phyloP scores from a whole-genome alignment of 805 yeast genomes.

The Candida parachauliodes region DNA sequence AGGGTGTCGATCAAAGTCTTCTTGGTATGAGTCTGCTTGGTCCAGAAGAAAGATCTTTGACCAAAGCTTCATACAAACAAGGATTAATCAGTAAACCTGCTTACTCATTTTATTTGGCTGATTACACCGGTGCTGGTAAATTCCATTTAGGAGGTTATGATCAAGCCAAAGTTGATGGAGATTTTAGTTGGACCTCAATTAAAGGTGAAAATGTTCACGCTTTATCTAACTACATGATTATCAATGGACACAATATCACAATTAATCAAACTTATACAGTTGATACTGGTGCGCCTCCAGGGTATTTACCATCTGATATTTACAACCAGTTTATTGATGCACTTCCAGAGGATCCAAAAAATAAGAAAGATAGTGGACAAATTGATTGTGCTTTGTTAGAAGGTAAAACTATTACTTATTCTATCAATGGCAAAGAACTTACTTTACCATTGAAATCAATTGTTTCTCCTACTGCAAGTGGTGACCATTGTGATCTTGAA shows the following conservation, averaged over 20 bases:
- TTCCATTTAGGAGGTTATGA: constrained; percentile 5
- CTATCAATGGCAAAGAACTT: constrained; percentile 1
- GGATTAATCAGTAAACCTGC: constrained; percentile 3
- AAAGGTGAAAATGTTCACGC: background rate
- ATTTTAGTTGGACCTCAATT: constrained; percentile 1
- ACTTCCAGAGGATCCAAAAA: background rate
- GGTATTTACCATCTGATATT: background rate
- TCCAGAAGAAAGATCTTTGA: background rate
- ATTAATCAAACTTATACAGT: background rate
- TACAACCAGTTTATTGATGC: background rate
- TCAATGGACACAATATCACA: constrained; percentile 2
- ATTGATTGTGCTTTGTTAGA: constrained; percentile 1
- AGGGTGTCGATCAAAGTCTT: background rate
- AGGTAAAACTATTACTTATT: constrained; percentile 1
- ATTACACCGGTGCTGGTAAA: background rate
- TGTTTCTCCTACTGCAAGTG: background rate
- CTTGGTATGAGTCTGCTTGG: constrained; percentile 1
- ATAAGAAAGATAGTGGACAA: background rate
- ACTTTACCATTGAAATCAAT: constrained; percentile 2
- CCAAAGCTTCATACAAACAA: background rate
- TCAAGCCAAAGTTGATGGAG: constrained; percentile 1
- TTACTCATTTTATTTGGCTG: constrained; percentile 4
- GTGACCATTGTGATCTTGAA: background rate
- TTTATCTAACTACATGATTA: background rate
- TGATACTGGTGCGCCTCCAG: no score